Base-by-base conservation (phyloP, 768 basidiomycete species). In the Stropharia rugosoannulata region DNA sequence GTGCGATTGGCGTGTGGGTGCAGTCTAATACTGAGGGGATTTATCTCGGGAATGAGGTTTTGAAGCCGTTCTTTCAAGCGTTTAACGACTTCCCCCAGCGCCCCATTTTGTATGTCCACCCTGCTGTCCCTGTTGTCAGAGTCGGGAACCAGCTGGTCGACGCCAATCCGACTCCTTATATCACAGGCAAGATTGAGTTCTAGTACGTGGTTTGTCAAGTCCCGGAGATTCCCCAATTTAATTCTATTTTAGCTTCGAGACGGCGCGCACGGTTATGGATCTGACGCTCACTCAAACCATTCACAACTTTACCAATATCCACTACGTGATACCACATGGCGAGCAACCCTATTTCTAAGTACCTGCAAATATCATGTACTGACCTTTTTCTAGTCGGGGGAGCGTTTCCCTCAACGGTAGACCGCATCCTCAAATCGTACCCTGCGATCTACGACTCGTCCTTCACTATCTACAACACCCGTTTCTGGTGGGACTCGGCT, bases 401-500 rank as follows among this genome's bases (percentile, higher is more conserved):
- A 13, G 69, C 70, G 18, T 74, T 70, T 62, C 70, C 73, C 25
- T 59, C 68, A 15, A 65, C 65, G 37, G 66, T 70, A n/a, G 71
- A 72, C 61, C 70, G 71, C 37, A 63, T 72, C 58, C 63, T 71
- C 36, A 70, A 71, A 48, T 67, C 70, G 0, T 61, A 55, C 39
- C 68, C 68, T 25, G 49, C 63, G 6, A 65, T 74, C 48, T 72
- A 72, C 49, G 63, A 70, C 18, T 64, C 70, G 1, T 71, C 72
- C n/a, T 56, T 73, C 29, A 32, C 58, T 5, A 71, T 73, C 37
- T 73, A 65, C 56, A 59, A 56, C 45, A 70, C 70, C 35, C 66
- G 70, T 50, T 72, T 74, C 64, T 74, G 70, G 70, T 74, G 70
- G 70, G 71, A 73, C 56, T 71, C 71, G 38, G 71, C 71, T 22